Conservation (phyloP, 805 yeast species). For the Grigorovia transvaalensis region DNA sequence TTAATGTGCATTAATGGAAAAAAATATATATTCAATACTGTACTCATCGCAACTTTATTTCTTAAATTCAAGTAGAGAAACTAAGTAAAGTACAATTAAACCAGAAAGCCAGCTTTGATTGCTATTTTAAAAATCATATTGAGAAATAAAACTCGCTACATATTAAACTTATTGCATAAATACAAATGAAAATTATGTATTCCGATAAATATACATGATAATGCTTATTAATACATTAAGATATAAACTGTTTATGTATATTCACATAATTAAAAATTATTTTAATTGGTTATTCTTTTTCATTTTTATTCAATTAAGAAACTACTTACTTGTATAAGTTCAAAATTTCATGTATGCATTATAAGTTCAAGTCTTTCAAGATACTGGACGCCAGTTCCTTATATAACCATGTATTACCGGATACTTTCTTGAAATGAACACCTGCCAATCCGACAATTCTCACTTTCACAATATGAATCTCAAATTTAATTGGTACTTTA, state of each 20-base stretch:
- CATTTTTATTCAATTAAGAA: background rate
- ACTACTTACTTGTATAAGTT: too few relatives aligned
- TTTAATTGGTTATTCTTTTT: too few relatives aligned
- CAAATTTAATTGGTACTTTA: constrained; percentile 59
- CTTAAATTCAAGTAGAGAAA: background rate
- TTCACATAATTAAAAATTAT: too few relatives aligned
- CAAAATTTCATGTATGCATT: constrained; percentile 4
- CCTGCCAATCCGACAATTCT: constrained; percentile 86
- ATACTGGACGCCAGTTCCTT: constrained; percentile 83
- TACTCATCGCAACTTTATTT: too few relatives aligned
- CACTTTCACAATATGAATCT: constrained; percentile 83
- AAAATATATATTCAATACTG: background rate
- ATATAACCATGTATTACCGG: constrained; percentile 93
- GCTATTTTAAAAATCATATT: too few relatives aligned
- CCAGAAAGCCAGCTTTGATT: too few relatives aligned
- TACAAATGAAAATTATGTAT: too few relatives aligned
- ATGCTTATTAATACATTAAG: background rate
- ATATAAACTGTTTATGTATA: too few relatives aligned
- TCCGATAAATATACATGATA: background rate
- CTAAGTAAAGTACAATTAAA: too few relatives aligned
- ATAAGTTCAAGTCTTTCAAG: constrained; percentile 58
- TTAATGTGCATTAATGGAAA: constrained; percentile 1
- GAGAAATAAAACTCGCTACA: background rate
- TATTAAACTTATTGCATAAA: too few relatives aligned
- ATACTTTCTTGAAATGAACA: constrained; percentile 84